Base-by-base conservation (phyloP, 192 early-diverging fungal genomes). In the Podila minutissima region DNA sequence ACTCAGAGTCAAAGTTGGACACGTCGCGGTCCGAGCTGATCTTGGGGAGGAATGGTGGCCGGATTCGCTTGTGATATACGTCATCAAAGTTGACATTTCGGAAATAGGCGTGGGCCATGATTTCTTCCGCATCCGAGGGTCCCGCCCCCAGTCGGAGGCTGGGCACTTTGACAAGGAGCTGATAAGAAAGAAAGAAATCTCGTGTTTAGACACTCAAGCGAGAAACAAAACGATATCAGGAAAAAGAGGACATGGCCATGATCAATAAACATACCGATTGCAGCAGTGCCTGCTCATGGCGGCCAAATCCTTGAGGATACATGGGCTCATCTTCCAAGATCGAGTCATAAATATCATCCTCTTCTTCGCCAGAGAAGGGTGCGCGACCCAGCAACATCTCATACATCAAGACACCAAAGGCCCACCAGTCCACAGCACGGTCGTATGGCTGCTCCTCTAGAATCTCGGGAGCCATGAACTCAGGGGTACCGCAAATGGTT, bases 391-490 rank as follows among this genome's bases (percentile, higher is more conserved):
- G 86, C 48, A 97, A 86, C 95, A 99, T 97, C 77, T 94, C 93
- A 77, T 94, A 94, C 69, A 94, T 92, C 64, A 94, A 82, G 20
- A 94, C 92, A 63, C 93, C 93, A 86, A 93, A 95, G 1, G 98
- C 95, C 98, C 98, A 99, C 98, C 98, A 99, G 82, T 99, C 98
- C 4, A 98, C 97, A 5, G 98, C 96, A 13, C 94, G 90, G 13
- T 91, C 93, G 76, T 99, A 99, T 20, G 93, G 93, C 82, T 98
- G 94, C 83, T 98, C 98, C 67, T 93, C 83, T 57, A 99, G 85
- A 62, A 99, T 98, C 83, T 99, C 98, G 46, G 98, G 98, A 5
- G 98, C 97, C 97, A 99, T 99, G 69, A 98, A 99, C 83, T 99
- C 98, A n/a, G 97, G 97, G n/a, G 98, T 99, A 26, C 98, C 98